Conservation (phyloP, 441 rosid species). For the Geranium incanum region DNA sequence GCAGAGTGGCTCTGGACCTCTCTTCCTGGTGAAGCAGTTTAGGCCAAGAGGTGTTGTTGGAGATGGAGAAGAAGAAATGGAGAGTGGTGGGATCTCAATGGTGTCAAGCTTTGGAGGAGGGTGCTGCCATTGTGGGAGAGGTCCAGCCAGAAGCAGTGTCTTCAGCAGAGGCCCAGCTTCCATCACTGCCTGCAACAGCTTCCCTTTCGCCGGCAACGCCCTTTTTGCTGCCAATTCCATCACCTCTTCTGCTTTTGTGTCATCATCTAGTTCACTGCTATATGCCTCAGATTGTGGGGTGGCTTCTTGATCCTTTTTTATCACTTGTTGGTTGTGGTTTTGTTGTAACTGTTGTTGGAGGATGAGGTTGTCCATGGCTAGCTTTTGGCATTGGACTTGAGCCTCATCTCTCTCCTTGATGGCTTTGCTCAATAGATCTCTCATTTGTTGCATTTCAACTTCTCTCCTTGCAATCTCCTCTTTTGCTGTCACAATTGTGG, state of each 20-base stretch:
- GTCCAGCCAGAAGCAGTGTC: conserved; percentile 78
- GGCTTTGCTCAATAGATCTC: neutral
- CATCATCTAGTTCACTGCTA: neutral
- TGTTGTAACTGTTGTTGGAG: conserved; percentile 1
- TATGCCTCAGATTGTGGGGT: neutral
- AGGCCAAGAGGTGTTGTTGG: conserved; percentile 23
- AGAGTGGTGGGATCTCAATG: conserved; percentile 68
- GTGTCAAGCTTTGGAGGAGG: conserved; percentile 61
- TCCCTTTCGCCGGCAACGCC: conserved; percentile 77
- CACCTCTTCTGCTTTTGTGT: conserved; percentile 21
- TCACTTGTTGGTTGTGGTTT: neutral
- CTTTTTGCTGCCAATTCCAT: conserved; percentile 37
- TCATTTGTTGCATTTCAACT: neutral
- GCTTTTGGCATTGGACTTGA: neutral
- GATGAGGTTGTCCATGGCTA: neutral
- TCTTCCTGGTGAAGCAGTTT: conserved; percentile 33
- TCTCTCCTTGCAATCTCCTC: neutral
- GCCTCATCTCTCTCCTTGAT: conserved; percentile 5
- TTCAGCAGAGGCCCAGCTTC: conserved; percentile 82
- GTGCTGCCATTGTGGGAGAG: conserved; percentile 88
- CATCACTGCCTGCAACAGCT: conserved; percentile 76
- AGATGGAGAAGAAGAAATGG: conserved; percentile 39
- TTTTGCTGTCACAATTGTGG: conserved; percentile 5
- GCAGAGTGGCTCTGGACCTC: conserved; percentile 23
- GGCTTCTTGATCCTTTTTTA: neutral